phyloP scores from a whole-genome alignment of 805 yeast genomes.

The Cyberlindnera subsufficiens region DNA sequence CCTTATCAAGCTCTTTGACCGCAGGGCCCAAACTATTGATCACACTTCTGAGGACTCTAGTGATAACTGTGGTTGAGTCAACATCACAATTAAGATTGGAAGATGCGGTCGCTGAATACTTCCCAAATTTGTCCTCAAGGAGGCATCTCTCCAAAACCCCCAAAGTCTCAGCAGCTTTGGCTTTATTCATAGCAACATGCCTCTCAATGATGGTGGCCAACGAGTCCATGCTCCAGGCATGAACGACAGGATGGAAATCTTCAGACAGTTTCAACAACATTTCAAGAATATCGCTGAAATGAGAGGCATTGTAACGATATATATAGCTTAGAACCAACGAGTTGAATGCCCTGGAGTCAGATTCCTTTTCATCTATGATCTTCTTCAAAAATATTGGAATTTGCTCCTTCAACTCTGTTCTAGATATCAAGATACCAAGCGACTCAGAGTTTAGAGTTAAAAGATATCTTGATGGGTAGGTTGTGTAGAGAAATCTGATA shows the following conservation, averaged over 20 bases:
- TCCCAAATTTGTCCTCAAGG: slow-evolving; percentile 45
- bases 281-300: slow-evolving; percentile 42
- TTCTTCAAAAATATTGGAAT: slow-evolving; percentile 53
- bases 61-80: slow-evolving; percentile 39
- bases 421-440: slow-evolving; percentile 44
- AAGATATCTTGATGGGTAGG: slow-evolving; percentile 24
- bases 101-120: slow-evolving; percentile 34
- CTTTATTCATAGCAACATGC: slow-evolving; percentile 40
- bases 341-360: slow-evolving; percentile 56
- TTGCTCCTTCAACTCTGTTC: slow-evolving; percentile 35
- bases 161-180: slow-evolving; percentile 39
- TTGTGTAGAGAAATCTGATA: slow-evolving; percentile 27
- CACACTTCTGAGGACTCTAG: slow-evolving; percentile 38
- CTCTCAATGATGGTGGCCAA: slow-evolving; percentile 50
- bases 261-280: slow-evolving; percentile 52
- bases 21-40: slow-evolving; percentile 57
- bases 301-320: slow-evolving; percentile 34
- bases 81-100: slow-evolving; percentile 43
- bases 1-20: slow-evolving; percentile 27
- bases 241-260: slow-evolving; percentile 86
- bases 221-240: slow-evolving; percentile 64
- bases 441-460: slow-evolving; percentile 48
- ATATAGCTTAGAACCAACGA: slow-evolving; percentile 44
- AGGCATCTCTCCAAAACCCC: slow-evolving; percentile 32
- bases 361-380: slow-evolving; percentile 60